Evolutionary conservation across 768 basidiomycete species (phyloP).

Genomic region (Lentinula lateritia): DNA sequence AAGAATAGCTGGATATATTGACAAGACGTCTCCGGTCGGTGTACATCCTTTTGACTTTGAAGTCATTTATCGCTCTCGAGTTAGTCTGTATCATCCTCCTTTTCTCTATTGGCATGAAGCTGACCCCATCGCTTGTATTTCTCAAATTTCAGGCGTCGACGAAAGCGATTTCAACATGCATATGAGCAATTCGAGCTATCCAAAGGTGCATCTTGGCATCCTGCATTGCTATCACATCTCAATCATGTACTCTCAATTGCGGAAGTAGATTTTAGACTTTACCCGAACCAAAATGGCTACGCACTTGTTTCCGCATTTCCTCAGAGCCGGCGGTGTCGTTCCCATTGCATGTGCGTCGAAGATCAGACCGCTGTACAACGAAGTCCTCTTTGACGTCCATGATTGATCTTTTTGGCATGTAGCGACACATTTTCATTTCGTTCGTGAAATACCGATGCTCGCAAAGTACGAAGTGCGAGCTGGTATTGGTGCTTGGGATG

Average conservation of each 20-base stretch:
- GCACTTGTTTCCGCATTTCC: constrained; percentile 49
- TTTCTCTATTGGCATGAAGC: neutral
- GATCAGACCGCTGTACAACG: neutral
- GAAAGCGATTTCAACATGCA: constrained; percentile 11
- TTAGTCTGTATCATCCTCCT: neutral
- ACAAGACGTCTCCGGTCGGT: constrained; percentile 3
- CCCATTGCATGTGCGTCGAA: constrained; percentile 42
- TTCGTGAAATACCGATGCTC: constrained; percentile 66
- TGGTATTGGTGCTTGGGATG: constrained; percentile 59
- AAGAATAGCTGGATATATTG: neutral
- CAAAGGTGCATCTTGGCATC: constrained; percentile 1
- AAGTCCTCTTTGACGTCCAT: neutral
- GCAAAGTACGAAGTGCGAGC: constrained; percentile 56
- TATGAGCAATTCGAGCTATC: constrained; percentile 10
- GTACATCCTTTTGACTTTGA: neutral
- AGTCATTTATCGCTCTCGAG: constrained; percentile 1
- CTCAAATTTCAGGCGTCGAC: constrained; percentile 4
- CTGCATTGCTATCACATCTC: too few relatives aligned
- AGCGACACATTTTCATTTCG: constrained; percentile 67
- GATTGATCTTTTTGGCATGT: neutral
- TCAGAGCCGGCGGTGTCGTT: constrained; percentile 55
- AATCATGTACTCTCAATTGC: neutral
- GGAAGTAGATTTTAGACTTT: constrained; percentile 25
- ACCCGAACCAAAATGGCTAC: constrained; percentile 46
- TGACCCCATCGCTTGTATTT: neutral